Conservation (phyloP, 805 yeast species). For the Metschnikowia matae region DNA sequence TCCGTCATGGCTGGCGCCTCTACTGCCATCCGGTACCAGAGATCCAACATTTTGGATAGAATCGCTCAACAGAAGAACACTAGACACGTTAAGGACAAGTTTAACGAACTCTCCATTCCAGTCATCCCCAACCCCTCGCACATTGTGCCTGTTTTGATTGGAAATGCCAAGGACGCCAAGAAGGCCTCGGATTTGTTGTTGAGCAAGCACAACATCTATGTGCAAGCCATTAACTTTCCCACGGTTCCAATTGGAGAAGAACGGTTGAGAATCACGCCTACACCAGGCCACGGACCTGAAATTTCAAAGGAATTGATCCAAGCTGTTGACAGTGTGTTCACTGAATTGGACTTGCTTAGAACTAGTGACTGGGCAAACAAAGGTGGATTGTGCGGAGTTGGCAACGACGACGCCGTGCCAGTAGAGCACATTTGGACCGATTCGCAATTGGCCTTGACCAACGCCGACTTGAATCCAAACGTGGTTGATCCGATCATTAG, state of each 20-base stretch:
- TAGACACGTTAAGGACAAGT: slow-evolving; percentile 72
- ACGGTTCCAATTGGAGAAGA: slow-evolving; percentile 96
- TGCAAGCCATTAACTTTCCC: slow-evolving; percentile 98
- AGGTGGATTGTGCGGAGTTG: slow-evolving; percentile 94
- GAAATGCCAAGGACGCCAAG: slow-evolving; percentile 91
- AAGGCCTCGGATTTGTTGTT: slow-evolving; percentile 85
- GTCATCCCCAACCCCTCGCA: slow-evolving; percentile 97
- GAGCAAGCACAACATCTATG: slow-evolving; percentile 82
- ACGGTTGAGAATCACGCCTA: slow-evolving; percentile 96
- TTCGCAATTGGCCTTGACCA: slow-evolving; percentile 61
- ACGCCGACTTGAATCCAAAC: slow-evolving; percentile 61
- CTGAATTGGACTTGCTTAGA: slow-evolving; percentile 68
- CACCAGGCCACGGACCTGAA: slow-evolving; percentile 88
- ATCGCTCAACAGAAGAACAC: slow-evolving; percentile 81
- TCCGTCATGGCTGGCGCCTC: slow-evolving; percentile 93
- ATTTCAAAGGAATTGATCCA: slow-evolving; percentile 70
- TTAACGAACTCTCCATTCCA: slow-evolving; percentile 76
- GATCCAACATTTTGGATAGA: slow-evolving; percentile 73
- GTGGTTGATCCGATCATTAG: slow-evolving; percentile 59
- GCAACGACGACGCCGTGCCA: slow-evolving; percentile 44
- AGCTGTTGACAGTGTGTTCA: slow-evolving; percentile 79
- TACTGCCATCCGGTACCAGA: slow-evolving; percentile 80
- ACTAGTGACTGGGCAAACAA: slow-evolving; percentile 67
- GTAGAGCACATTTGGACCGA: slow-evolving; percentile 85
- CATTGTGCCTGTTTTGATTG: slow-evolving; percentile 91